These are phyloP conservation scores for Rosa lucieae DNA, from an alignment of 306 rosid genomes.

Conservation along the genomic window DNA sequence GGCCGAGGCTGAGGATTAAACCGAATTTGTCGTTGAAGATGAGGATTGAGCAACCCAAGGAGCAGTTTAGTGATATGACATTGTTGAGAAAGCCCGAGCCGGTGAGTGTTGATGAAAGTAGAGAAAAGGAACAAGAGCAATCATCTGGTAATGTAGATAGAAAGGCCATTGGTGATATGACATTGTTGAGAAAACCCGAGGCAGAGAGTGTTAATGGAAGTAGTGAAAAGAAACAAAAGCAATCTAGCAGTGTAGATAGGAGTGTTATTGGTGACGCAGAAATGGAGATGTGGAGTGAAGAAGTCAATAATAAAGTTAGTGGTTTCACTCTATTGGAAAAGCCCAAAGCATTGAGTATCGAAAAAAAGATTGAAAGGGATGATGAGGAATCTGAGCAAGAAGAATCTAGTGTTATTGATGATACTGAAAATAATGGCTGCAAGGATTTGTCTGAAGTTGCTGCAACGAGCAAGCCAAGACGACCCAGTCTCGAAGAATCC, in stretches of 20 bases:
- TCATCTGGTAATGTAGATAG: constrained; percentile 22
- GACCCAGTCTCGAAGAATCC: constrained; percentile 24
- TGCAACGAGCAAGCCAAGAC: constrained; percentile 10
- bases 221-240: constrained; percentile 28
- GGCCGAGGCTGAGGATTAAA: constrained; percentile 57
- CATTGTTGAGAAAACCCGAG: constrained; percentile 74
- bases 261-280: constrained; percentile 32
- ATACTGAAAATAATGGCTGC: constrained; percentile 15
- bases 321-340: constrained; percentile 48
- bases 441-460: constrained; percentile 16
- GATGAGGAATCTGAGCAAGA: constrained; percentile 25
- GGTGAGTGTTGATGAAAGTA: constrained; percentile 25
- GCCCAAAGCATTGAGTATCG: constrained; percentile 36
- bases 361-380: constrained; percentile 18
- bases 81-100: constrained; percentile 80
- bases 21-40: constrained; percentile 68
- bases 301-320: constrained; percentile 25
- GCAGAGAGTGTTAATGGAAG: constrained; percentile 28
- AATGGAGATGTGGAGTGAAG: constrained; percentile 38
- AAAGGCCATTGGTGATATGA: constrained; percentile 59
- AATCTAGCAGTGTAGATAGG: constrained; percentile 28
- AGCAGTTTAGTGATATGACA: constrained; percentile 73
- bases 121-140: constrained; percentile 32
- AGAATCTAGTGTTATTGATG: constrained; percentile 28
- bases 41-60: constrained; percentile 47